Percentiles rank a stretch among this genome's conserved stretches.
These are phyloP conservation scores for Echria macrotheca DNA, from an alignment of 495 filamentous ascomycete genomes.

Conservation along the genomic window DNA sequence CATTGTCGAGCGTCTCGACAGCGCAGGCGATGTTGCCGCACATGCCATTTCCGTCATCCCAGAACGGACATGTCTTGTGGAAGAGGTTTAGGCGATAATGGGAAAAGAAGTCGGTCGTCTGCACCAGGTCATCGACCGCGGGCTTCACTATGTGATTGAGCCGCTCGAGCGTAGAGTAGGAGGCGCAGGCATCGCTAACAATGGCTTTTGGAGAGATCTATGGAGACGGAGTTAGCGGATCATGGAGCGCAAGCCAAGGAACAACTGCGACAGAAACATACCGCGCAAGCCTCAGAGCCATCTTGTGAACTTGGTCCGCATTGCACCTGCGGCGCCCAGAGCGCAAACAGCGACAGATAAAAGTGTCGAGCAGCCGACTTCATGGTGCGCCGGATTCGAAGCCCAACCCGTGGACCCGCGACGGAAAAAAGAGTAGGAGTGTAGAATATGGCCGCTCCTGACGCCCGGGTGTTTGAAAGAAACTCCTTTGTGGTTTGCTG, in stretches of 20 bases:
- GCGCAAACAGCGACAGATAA: conserved; percentile 70
- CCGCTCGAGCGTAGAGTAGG: conserved; percentile 80
- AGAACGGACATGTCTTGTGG: conserved; percentile 91
- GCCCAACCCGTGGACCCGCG: neutral
- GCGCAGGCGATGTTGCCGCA: conserved; percentile 97
- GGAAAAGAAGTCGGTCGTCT: conserved; percentile 92
- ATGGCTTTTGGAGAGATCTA: conserved; percentile 53
- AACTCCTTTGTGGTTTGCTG: conserved; percentile 6
- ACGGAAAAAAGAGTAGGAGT: neutral
- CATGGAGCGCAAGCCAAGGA: too few species aligned
- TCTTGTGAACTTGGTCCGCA: conserved; percentile 24
- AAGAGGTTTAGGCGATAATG: conserved; percentile 97
- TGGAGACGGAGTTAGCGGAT: conserved; percentile 34
- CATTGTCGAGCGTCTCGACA: conserved; percentile 93
- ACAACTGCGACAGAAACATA: too few species aligned
- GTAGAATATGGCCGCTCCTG: neutral
- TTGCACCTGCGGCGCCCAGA: conserved; percentile 52
- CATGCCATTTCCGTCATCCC: conserved; percentile 87
- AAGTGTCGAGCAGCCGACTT: conserved; percentile 62
- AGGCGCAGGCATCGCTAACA: conserved; percentile 84
- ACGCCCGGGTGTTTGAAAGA: too few species aligned
- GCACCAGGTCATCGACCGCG: conserved; percentile 74
- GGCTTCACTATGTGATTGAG: conserved; percentile 75
- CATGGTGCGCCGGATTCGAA: conserved; percentile 47
- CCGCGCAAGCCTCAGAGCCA: conserved; percentile 39